Evolutionary conservation across 306 rosid species (phyloP), one percentile per base, ranked within the genome.

Genomic region (Cyamopsis tetragonoloba): DNA sequence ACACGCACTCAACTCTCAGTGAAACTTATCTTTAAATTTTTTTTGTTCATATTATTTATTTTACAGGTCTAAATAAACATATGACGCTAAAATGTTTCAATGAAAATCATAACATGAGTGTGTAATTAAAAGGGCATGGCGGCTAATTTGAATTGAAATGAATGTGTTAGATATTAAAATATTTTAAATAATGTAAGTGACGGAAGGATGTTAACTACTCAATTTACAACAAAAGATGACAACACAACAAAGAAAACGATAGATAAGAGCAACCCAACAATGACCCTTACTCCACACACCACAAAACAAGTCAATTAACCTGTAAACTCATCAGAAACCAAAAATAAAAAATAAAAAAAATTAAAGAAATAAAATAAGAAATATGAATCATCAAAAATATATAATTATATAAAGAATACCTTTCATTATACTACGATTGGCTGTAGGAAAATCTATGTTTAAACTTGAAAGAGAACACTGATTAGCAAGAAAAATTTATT

Each of bases 191-290:
- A 73, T 9, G 19, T 6, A 4, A 27, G 51, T 62, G 77, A 74
- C 38, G 64, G 49, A 12, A 73, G 67, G 72, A 68, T 9, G 59
- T 54, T 51, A 74, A 62, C 73, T 3, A 68, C 19, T 74, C 67
- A 56, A 20, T 53, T n/a, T 46, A 74, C 56, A 75, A 70, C 73
- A 75, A 65, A 49, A 32, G n/a, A 37, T 50, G 77, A 46, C 77
- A 58, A 57, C 55, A 64, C 71, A 63, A 17, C 34, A 41, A n/a
- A 7, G 75, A 80, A 73, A 70, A 59, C 27, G 57, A 80, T 75
- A 13, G 74, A 55, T 70, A 78, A 24, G 56, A 41, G 24, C 77
- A 47, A 62, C 74, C 61, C 49, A 51, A 80, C 43, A 31, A 59
- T 48, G 55, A 56, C 39, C 26, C 49, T 63, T 57, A 62, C 51